These are phyloP conservation scores for Scytalidium sp. DNA, from an alignment of 2,329 filamentous ascomycete species.

Conservation along the genomic window DNA sequence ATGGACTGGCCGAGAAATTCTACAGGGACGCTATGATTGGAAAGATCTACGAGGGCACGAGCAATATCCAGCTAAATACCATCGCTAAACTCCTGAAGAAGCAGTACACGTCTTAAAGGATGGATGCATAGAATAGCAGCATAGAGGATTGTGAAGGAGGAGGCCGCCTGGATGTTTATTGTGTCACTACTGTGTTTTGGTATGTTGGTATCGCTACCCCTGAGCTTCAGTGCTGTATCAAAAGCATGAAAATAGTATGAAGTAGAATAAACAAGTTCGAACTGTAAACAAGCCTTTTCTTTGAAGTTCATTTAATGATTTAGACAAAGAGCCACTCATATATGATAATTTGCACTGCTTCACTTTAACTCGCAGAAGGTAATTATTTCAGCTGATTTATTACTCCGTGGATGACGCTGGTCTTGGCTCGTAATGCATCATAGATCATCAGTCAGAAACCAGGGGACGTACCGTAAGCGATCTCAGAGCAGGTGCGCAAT, in stretches of 20 bases:
- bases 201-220: neutral
- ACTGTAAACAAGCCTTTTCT: too few relatives aligned
- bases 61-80: conserved; percentile 70
- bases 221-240: neutral
- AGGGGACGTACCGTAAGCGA: neutral
- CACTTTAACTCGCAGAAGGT: too few relatives aligned
- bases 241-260: too few relatives aligned
- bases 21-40: conserved; percentile 98
- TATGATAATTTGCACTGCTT: too few relatives aligned
- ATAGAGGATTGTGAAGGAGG: neutral
- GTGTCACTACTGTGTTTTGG: neutral
- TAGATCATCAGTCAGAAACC: neutral
- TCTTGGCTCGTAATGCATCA: neutral
- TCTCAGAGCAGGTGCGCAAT: neutral
- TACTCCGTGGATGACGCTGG: neutral
- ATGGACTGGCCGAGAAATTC: conserved; percentile 96
- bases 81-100: conserved; percentile 70
- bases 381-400: too few relatives aligned
- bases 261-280: too few relatives aligned
- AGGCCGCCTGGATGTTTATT: too few relatives aligned
- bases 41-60: conserved; percentile 92
- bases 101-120: conserved; percentile 56
- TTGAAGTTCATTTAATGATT: too few relatives aligned
- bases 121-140: neutral
- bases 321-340: too few relatives aligned